Base-by-base conservation (phyloP, 345 rosid genomes). In the Chamaenerion angustifolium region DNA sequence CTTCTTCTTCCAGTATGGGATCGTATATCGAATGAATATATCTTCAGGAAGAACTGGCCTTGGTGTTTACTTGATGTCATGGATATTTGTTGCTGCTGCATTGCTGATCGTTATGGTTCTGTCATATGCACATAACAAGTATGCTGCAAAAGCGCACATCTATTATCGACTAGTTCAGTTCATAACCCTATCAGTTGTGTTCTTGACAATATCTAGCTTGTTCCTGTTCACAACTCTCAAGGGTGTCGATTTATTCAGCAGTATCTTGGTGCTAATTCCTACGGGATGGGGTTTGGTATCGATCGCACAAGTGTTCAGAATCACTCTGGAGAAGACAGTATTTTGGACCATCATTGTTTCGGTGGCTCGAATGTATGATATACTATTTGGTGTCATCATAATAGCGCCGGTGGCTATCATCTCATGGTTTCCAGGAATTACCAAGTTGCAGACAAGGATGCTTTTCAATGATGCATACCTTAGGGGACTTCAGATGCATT, bases 241-340 rank as follows among this genome's bases (percentile, higher is more conserved):
- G n/a, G 17, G 19, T 11, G 14, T 11, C 10, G 42, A 55, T 55
- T 0, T 44, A 11, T 23, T 55, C 18, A 11, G n/a, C 27, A 1
- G 23, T 45, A 42, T 45, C 16, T 11, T 55, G 43, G 50, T 2
- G 17, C 19, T 23, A 12, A 12, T 55, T 19, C 58, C 58, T 14
- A 45, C 43, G 5, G 58, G 58, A 17, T 55, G 58, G 58, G 58
- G 58, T 18, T 15, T 55, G 25, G 41, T 55, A 25, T 55, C 40
- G 21, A 31, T 55, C 8, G 58, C 58, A 2, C 58, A 45, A 47
- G 51, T 55, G 11, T 45, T 45, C 14, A 45, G 58, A 17, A n/a
- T 49, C 8, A 7, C 19, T 45, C 8, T 55, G n/a, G 12, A 45
- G 41, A 17, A 17, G 4, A 55, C 50, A 6, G 4, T 0, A 16